Evolutionary conservation across 2,329 filamentous ascomycete genomes (phyloP), one percentile per base, ranked within the genome.

Genomic region (Colletotrichum navitas): DNA sequence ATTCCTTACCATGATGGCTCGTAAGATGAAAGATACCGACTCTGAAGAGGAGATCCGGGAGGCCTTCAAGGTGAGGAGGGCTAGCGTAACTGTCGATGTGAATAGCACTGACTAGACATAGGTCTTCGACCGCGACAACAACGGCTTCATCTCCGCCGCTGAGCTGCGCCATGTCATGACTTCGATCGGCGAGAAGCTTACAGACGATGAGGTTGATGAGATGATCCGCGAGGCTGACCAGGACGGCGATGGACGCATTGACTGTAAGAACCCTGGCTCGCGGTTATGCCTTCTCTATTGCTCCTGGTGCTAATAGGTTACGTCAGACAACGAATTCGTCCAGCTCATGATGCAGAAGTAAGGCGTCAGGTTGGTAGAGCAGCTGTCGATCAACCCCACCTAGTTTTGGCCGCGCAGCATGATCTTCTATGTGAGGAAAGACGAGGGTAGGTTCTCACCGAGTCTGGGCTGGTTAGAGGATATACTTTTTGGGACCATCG

Each of bases 321-420:
- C 10, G 36, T 16, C 77, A 95, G 93, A 95, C 86, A 95, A 95
- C 87, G 93, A 96, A 84, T 96, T 96, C 80, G 93, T 96, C 78
- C 93, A 96, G 86, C 91, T 96, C 81, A 96, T 96, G 93, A 95
- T 96, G 93, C 93, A 96, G 89, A 95, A 95, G 88, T 95, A 93
- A 87, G 65, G 69, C 39, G 59, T 51, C 59, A 69, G 32, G 54
- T 47, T 68, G 58, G 56, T 72, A 26, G 65, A 69, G 59, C 54
- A n/a, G 66, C 59, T 63, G 59, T 63, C 34, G 32, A 47, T 54
- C 39, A n/a, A 55, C 39, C 21, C 29, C 18, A 24, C n/a, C 21
- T 47, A 60, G 54, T 56, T 56, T 68, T 68, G 66, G 24, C 49
- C 21, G 60, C 39, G 52, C 39, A 43, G 55, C 60, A 60, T 60